Evolutionary conservation across 768 basidiomycete species (phyloP), one percentile per base, ranked within the genome.

Genomic region (Xerocomus brunneocitrinus): DNA sequence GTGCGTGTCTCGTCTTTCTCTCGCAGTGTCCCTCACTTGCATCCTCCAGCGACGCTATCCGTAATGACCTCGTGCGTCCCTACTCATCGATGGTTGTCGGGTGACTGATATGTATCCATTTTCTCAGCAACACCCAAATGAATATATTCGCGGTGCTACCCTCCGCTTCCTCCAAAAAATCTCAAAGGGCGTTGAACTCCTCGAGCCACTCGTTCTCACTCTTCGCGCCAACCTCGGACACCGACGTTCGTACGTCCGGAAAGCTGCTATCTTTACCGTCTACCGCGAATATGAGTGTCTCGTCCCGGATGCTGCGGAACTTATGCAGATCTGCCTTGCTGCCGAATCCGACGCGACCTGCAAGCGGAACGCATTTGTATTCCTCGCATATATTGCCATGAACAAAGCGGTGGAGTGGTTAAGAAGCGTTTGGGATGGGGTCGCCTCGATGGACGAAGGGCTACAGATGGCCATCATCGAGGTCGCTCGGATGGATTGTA

Each of bases 101-200:
- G 24, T 30, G 34, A 35, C 47, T 53, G 38, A 60, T 16, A 3
- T 36, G 3, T 30, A n/a, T 31, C 0, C 45, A 25, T 34, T 22
- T 32, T 24, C 40, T 6, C 58, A 95, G 90, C 95, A 98, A 94
- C 97, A 99, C 65, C 95, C 95, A 8, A 98, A 99, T 64, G 97
- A 99, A 76, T 99, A 98, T 70, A 97, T 99, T 63, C 90, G 97
- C 35, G 97, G 97, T 41, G 91, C 94, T n/a, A 95, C 92, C 10
- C 82, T 98, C 32, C 88, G 97, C 25, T 95, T 95, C 74, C 80
- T 98, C 12, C 91, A 95, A 74, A 99, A 99, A 76, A 88, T 99
- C 49, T 79, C 88, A 16, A 88, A 89, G 70, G 97, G 98, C 61
- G 76, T 83, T 3, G 97, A 99, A 69, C 82, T 98, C 12, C 82